Evolutionary conservation across 768 basidiomycete species (phyloP), one percentile per base, ranked within the genome.

Genomic region (Boletus tomentosulus): DNA sequence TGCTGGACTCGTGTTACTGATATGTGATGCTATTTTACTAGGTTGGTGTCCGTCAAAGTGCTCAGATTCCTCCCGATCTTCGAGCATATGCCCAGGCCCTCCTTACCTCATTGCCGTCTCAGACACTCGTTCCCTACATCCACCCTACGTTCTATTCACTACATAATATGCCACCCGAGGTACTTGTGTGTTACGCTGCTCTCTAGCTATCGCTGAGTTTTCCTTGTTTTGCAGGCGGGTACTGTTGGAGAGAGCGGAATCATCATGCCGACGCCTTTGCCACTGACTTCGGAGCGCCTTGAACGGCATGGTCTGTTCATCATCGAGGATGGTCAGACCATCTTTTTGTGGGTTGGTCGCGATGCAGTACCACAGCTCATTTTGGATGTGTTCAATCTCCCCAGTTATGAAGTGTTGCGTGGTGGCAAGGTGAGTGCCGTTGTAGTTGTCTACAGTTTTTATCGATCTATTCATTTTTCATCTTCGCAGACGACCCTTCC

Each of bases 311-410:
- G 97, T 54, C 77, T 99, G 51, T 98, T 87, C 83, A 72, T 99
- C 57, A 97, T 99, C 61, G 97, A 98, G 71, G 96, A 98, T 69
- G 91, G 90, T 1, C 97, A 98, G 71, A 95, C 90, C 22, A 91
- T 99, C 66, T 98, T 99, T 84, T 78, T 98, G 46, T 98, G 92
- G 88, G 84, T 99, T 47, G 97, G 97, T n/a, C 85, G 94, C 30
- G 96, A 98, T 68, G 93, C 97, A 8, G 93, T 98, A n/a, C 92
- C 95, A 10, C 89, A 95, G 66, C 82, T 98, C 45, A 75, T 98
- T 56, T 78, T 86, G 78, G 97, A 99, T 64, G 95, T 98, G 16
- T 98, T 99, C 72, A 85, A 91, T 65, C 77, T 98, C 34, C 86
- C 89, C 1, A 86, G 73, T 59, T 98, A 98, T 66, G 90, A 92